Evolutionary conservation across 2,329 filamentous ascomycete genomes (phyloP), one percentile per base, ranked within the genome.

Genomic region (Xylaria sp.): DNA sequence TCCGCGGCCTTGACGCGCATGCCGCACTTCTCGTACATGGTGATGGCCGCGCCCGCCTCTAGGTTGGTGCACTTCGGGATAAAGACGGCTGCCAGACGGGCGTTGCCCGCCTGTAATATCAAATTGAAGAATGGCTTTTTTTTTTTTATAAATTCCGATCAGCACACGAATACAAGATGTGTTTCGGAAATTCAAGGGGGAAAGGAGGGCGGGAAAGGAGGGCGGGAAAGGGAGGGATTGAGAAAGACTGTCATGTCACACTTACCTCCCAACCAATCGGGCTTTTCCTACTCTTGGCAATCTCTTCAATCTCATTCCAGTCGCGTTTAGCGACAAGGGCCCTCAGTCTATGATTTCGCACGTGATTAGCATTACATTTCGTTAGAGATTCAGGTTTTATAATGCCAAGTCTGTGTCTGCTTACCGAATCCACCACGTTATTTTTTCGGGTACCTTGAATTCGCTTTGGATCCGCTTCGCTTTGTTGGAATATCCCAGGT

Each of bases 11-110:
- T 94, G 32, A 92, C 87, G 53, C 93, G 85, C 90, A 97, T 88
- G 21, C 95, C 95, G 79, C 96, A 98, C 82, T 97, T 97, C 75
- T 97, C 90, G 87, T 94, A 99, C 95, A 99, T 98, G 73, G 91
- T 88, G 64, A 97, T 91, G 3, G 91, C 85, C 75, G 94, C 92
- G 2, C 88, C 86, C 0, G 87, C 84, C 53, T 90, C 86, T 55
- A 97, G 79, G 64, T 85, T 85, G 18, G 90, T 91, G 82, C 94
- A 98, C 81, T 98, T 98, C 2, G 93, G 90, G 60, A 98, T 90
- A 80, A 98, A 98, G 5, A 89, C 80, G 0, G 91, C 88, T 1
- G 96, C 96, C 18, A 97, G 85, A 69, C 94, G 92, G 5, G 93
- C 91, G 78, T 98, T 98, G 54, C 96, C 96, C 1, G 96, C 96